phyloP scores from a whole-genome alignment of 345 rosid species.

The Viola odorata region DNA sequence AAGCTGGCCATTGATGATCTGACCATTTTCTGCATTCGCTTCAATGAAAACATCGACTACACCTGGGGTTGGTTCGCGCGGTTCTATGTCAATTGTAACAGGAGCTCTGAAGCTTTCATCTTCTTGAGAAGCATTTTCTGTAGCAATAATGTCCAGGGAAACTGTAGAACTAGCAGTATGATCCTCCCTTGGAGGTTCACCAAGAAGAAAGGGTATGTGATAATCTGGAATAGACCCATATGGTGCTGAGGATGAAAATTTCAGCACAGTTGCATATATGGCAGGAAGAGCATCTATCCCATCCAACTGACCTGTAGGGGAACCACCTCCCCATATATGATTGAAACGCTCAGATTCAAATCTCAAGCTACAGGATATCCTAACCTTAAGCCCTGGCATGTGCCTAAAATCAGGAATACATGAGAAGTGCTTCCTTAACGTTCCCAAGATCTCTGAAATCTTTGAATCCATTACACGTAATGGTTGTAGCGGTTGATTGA shows the following conservation, averaged over 20 bases:
- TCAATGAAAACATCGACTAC: constrained; percentile 79
- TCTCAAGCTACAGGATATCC: constrained; percentile 62
- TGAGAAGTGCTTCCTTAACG: constrained; percentile 73
- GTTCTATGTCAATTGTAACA: constrained; percentile 65
- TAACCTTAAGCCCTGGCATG: constrained; percentile 68
- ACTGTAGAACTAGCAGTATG: constrained; percentile 24
- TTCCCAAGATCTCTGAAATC: constrained; percentile 58
- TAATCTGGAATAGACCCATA: constrained; percentile 73
- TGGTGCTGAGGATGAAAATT: constrained; percentile 79
- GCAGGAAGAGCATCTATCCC: constrained; percentile 62
- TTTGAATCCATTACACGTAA: constrained; percentile 85
- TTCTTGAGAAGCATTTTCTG: constrained; percentile 38
- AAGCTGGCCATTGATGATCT: constrained; percentile 69
- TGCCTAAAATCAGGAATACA: constrained; percentile 82
- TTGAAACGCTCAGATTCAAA: constrained; percentile 70
- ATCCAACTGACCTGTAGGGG: constrained; percentile 36
- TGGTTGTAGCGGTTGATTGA: constrained; percentile 39
- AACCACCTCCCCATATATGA: constrained; percentile 42
- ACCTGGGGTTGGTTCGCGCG: constrained; percentile 90
- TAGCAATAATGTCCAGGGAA: constrained; percentile 44
- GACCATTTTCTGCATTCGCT: constrained; percentile 78
- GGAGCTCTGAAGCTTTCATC: constrained; percentile 53
- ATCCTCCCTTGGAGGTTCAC: constrained; percentile 45
- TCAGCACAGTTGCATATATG: constrained; percentile 76
- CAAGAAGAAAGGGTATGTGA: constrained; percentile 82